Conservation (phyloP, 768 basidiomycete genomes). For the Gloeophyllum trabeum region DNA sequence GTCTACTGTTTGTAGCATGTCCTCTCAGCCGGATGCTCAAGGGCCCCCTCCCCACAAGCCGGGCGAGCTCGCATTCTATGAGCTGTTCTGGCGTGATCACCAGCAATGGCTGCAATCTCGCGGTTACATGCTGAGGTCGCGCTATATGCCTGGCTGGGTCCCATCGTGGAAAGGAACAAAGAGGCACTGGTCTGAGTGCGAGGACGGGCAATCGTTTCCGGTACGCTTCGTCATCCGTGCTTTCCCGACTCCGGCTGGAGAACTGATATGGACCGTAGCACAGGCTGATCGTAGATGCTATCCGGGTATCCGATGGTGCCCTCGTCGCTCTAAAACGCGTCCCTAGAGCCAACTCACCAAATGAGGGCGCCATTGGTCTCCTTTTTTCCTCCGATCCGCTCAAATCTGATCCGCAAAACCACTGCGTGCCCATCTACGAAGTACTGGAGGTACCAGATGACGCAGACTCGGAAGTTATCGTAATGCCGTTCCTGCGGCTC, state of each 20-base stretch:
- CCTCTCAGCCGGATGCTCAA: too few species aligned
- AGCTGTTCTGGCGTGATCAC: constrained; percentile 1
- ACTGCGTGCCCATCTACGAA: constrained; percentile 14
- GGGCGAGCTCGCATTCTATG: not conserved
- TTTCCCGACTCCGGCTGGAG: constrained; percentile 6
- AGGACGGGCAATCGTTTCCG: constrained; percentile 2
- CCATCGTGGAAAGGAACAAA: not conserved
- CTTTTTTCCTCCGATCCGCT: constrained; percentile 6
- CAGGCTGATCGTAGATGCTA: constrained; percentile 11
- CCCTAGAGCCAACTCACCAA: constrained; percentile 6
- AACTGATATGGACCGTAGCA: constrained; percentile 1
- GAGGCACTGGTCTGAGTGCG: not conserved
- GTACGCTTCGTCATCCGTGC: constrained; percentile 9
- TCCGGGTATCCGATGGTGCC: constrained; percentile 9
- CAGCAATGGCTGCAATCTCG: not conserved
- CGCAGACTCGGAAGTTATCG: constrained; percentile 7
- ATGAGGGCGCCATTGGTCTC: constrained; percentile 15
- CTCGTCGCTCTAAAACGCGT: constrained; percentile 12
- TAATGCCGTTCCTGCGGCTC: constrained; percentile 12
- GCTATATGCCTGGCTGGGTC: constrained; percentile 1
- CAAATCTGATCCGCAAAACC: constrained; percentile 13
- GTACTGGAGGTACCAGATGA: constrained; percentile 8
- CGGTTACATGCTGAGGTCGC: constrained; percentile 2
- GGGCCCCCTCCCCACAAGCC: not conserved
- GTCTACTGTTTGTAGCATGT: too few species aligned